phyloP scores from a whole-genome alignment of 805 yeast species.

The Metschnikowia kofuensis region DNA sequence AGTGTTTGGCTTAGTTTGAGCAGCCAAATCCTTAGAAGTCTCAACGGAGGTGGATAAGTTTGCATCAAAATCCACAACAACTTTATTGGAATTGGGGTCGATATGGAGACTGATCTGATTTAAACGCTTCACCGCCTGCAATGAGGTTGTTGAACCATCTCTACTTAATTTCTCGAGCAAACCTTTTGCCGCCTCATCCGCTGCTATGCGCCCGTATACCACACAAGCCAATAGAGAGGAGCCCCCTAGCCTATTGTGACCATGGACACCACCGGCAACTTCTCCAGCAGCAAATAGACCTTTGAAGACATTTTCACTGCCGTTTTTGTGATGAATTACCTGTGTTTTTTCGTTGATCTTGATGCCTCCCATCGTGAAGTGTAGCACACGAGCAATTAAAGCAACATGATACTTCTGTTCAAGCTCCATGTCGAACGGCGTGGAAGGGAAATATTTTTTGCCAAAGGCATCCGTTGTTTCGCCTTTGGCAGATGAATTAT shows the following conservation, averaged over 20 bases:
- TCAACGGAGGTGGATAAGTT: neutral
- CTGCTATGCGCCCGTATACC: constrained; percentile 43
- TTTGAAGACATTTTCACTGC: constrained; percentile 25
- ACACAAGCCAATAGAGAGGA: constrained; percentile 44
- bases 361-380: constrained; percentile 72
- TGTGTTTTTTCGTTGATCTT: constrained; percentile 47
- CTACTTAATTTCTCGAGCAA: constrained; percentile 16
- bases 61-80: constrained; percentile 33
- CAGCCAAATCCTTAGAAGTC: neutral
- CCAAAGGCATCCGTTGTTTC: constrained; percentile 40
- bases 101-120: constrained; percentile 18
- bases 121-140: constrained; percentile 12
- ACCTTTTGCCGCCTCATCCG: constrained; percentile 38
- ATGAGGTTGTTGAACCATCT: neutral
- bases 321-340: constrained; percentile 31
- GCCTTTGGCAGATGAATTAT: constrained; percentile 43
- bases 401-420: constrained; percentile 48
- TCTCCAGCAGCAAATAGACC: constrained; percentile 46
- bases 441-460: constrained; percentile 47
- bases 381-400: constrained; percentile 55
- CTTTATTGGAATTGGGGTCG: constrained; percentile 31
- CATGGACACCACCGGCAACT: constrained; percentile 46
- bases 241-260: constrained; percentile 44
- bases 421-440: constrained; percentile 37
- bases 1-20: no score